Percentiles rank a stretch among this genome's conserved stretches.
Evolutionary conservation across 1,284 basidiomycete genomes (phyloP).

Genomic region (Sanghuangporus sanghuang): DNA sequence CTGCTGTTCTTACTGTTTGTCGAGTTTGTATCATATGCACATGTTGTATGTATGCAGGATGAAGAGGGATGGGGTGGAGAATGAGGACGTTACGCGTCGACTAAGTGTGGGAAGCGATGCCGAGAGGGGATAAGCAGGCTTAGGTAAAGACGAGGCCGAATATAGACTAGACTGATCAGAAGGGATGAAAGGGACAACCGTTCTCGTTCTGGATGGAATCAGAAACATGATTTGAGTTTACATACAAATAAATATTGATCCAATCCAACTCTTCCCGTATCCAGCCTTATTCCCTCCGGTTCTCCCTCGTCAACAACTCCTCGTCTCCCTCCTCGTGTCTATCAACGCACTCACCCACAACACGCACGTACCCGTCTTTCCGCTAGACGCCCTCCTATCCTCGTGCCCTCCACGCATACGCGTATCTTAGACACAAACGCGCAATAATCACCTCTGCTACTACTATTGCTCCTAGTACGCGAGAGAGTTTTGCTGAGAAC

Average conservation of each 20-base stretch:
- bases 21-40: neutral
- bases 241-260: neutral
- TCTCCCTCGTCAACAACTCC: neutral
- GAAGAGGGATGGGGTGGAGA: neutral
- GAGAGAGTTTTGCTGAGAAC: neutral
- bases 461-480: neutral
- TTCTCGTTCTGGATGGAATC: neutral
- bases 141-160: neutral
- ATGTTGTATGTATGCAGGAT: too few species aligned
- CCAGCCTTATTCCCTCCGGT: neutral
- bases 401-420: neutral
- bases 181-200: neutral
- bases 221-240: neutral
- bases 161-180: neutral
- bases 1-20: neutral
- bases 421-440: neutral
- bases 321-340: neutral
- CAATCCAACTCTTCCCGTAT: neutral
- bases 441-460: neutral
- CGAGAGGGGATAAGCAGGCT: neutral
- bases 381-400: neutral
- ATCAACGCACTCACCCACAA: neutral
- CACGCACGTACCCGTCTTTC: neutral
- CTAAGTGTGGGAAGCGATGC: neutral
- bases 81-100: neutral